Evolutionary conservation across 1,284 basidiomycete genomes (phyloP).

Genomic region (Ustilago curta): DNA sequence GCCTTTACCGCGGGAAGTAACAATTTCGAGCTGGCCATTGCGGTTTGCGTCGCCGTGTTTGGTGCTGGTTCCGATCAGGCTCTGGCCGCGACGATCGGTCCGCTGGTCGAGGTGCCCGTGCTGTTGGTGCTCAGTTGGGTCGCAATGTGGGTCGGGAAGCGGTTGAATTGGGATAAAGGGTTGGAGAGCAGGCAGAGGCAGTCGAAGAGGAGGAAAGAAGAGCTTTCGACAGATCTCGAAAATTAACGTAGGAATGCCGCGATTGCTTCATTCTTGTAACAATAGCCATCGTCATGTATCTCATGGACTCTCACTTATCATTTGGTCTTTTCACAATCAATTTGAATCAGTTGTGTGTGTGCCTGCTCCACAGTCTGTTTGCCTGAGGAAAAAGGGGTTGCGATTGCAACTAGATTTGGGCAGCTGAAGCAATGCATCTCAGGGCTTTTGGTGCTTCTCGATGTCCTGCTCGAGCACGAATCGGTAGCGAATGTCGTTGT

Average conservation of each 20-base stretch:
- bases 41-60: slow-evolving; percentile 82
- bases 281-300: background rate
- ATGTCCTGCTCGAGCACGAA: slow-evolving; percentile 63
- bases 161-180: slow-evolving; percentile 46
- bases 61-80: slow-evolving; percentile 53
- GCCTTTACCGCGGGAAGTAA: slow-evolving; percentile 72
- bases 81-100: slow-evolving; percentile 57
- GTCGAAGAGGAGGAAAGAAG: slow-evolving; percentile 1
- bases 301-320: background rate
- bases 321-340: background rate
- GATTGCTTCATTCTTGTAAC: background rate
- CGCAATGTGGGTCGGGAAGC: slow-evolving; percentile 73
- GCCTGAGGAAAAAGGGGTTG: background rate
- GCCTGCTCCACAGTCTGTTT: background rate
- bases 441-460: slow-evolving; percentile 31
- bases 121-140: slow-evolving; percentile 80
- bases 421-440: background rate
- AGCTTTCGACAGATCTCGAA: slow-evolving; percentile 19
- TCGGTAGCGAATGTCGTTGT: slow-evolving; percentile 71
- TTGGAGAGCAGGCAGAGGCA: slow-evolving; percentile 15
- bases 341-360: too few relatives aligned
- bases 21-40: slow-evolving; percentile 78
- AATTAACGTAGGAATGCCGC: slow-evolving; percentile 4
- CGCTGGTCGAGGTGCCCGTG: slow-evolving; percentile 74
- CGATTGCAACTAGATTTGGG: background rate